A percentile compares a stretch with the other conserved stretches of the same genome.
phyloP scores from a whole-genome alignment of 2,329 filamentous ascomycete genomes.

The Pseudocercospora fuligena region DNA sequence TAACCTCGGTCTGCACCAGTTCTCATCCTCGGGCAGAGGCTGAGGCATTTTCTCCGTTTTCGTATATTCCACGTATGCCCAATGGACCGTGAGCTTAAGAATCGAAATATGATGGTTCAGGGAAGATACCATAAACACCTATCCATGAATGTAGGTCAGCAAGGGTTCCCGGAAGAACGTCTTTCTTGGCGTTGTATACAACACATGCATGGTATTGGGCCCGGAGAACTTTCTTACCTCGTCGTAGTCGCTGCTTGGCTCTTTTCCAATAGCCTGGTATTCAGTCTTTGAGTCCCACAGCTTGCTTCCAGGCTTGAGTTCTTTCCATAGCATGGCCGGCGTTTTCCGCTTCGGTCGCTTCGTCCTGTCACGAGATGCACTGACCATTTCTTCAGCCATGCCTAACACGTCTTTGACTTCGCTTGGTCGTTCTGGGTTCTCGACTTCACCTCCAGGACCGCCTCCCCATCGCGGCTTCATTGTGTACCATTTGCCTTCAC shows the following conservation, averaged over 20 bases:
- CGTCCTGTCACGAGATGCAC: conserved; percentile 11
- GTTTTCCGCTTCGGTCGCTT: conserved; percentile 44
- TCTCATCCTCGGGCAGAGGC: conserved; percentile 39
- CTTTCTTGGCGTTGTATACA: background rate
- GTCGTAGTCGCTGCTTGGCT: conserved; percentile 40
- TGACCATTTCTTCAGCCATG: conserved; percentile 25
- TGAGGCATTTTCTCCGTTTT: conserved; percentile 48
- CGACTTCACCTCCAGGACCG: conserved; percentile 52
- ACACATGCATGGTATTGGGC: background rate
- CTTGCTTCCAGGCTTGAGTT: conserved; percentile 53
- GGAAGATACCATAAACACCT: conserved; percentile 67
- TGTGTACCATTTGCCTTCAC: conserved; percentile 66
- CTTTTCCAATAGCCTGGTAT: conserved; percentile 63
- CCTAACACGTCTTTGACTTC: conserved; percentile 32
- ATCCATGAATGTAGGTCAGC: background rate
- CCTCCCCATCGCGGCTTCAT: conserved; percentile 62
- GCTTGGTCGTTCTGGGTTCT: conserved; percentile 46
- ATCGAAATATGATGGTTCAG: conserved; percentile 67
- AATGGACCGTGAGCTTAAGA: conserved; percentile 62
- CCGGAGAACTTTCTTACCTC: conserved; percentile 52
- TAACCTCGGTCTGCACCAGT: conserved; percentile 59
- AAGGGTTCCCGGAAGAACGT: background rate
- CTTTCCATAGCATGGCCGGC: conserved; percentile 58
- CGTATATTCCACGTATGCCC: conserved; percentile 61
- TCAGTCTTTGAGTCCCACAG: conserved; percentile 62